phyloP scores from a whole-genome alignment of 441 rosid species.

The Bocquillonia castaneifolia region DNA sequence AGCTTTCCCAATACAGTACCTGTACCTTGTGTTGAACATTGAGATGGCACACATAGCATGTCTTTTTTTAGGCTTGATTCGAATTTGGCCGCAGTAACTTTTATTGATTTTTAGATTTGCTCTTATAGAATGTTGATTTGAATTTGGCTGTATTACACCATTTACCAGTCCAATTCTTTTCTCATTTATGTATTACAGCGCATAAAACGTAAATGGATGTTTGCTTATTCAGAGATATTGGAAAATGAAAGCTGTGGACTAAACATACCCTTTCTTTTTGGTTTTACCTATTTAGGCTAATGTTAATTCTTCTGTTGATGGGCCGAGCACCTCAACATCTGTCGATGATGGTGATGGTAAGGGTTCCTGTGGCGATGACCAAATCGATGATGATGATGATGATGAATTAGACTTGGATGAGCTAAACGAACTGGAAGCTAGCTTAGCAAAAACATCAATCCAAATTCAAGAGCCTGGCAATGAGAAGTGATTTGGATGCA shows the following conservation, averaged over 20 bases:
- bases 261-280: background rate
- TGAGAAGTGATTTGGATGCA: slow-evolving; percentile 14
- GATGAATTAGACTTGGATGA: slow-evolving; percentile 89
- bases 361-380: too few species aligned
- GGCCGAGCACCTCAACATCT: slow-evolving; percentile 27
- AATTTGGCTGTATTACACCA: background rate
- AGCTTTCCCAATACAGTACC: background rate
- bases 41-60: background rate
- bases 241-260: background rate
- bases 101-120: background rate
- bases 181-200: background rate
- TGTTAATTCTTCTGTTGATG: slow-evolving; percentile 23
- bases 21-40: background rate
- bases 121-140: background rate
- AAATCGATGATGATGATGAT: slow-evolving; percentile 36
- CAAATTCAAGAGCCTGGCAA: slow-evolving; percentile 48
- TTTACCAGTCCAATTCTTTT: background rate
- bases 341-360: slow-evolving; percentile 8
- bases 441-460: slow-evolving; percentile 74
- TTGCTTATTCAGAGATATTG: background rate
- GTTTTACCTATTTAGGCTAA: slow-evolving; percentile 26
- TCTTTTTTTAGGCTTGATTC: background rate
- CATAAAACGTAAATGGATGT: background rate
- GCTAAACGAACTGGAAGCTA: slow-evolving; percentile 84
- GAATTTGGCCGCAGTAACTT: background rate